These are phyloP conservation scores for Ogataea paraovalis DNA, from an alignment of 805 yeast genomes.

Conservation along the genomic window DNA sequence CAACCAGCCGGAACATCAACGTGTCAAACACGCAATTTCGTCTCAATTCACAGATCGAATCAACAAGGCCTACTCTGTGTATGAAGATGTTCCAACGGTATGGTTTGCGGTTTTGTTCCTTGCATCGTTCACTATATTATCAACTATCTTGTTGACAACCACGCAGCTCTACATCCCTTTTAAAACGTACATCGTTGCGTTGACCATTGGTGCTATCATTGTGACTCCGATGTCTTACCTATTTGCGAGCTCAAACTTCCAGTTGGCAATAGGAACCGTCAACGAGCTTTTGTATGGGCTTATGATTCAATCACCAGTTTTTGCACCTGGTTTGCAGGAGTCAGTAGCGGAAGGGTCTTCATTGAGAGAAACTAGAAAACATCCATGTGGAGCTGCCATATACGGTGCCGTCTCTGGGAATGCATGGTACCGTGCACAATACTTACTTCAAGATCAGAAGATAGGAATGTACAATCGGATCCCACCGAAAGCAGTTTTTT, in stretches of 20 bases:
- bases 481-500: slow-evolving; percentile 48
- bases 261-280: slow-evolving; percentile 48
- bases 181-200: slow-evolving; percentile 42
- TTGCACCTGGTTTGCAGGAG: slow-evolving; percentile 3
- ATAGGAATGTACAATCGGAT: slow-evolving; percentile 51
- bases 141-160: slow-evolving; percentile 30
- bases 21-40: slow-evolving; percentile 7
- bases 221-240: slow-evolving; percentile 48
- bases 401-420: slow-evolving; percentile 53
- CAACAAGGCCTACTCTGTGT: slow-evolving; percentile 36
- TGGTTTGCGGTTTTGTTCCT: slow-evolving; percentile 40
- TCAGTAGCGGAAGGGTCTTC: not conserved
- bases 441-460: slow-evolving; percentile 36
- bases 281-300: slow-evolving; percentile 47
- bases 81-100: slow-evolving; percentile 38
- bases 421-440: slow-evolving; percentile 51
- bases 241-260: slow-evolving; percentile 49
- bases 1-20: not conserved
- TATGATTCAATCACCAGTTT: slow-evolving; percentile 35
- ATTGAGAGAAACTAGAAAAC: slow-evolving; percentile 23
- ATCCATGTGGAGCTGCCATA: slow-evolving; percentile 46
- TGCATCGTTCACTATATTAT: slow-evolving; percentile 34
- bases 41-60: slow-evolving; percentile 38
- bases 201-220: slow-evolving; percentile 40
- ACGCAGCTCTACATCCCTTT: slow-evolving; percentile 32